These are phyloP conservation scores for Wickerhamiella spandovensis DNA, from an alignment of 805 yeast genomes.

Conservation along the genomic window DNA sequence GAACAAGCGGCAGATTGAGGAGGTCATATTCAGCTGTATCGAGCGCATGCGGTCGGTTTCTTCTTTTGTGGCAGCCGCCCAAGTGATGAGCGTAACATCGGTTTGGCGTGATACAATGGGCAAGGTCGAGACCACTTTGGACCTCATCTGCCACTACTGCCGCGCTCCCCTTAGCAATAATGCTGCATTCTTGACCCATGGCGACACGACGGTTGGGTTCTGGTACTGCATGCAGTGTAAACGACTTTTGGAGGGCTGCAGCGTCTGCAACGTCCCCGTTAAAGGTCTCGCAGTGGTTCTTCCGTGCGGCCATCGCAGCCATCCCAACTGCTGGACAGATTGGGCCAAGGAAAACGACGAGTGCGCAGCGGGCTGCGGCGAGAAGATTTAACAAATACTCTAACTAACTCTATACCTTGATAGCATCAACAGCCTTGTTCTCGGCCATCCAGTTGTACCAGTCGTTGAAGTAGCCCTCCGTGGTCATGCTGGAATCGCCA, in stretches of 20 bases:
- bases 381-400: conserved; percentile 2
- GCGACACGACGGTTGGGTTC: conserved; percentile 39
- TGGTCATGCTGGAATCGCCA: conserved; percentile 62
- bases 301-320: conserved; percentile 81
- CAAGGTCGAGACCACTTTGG: conserved; percentile 26
- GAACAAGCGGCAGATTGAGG: conserved; percentile 7
- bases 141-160: conserved; percentile 33
- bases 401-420: background rate
- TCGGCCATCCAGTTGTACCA: conserved; percentile 67
- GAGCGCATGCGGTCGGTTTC: conserved; percentile 7
- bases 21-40: conserved; percentile 11
- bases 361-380: conserved; percentile 75
- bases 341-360: conserved; percentile 64
- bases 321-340: conserved; percentile 58
- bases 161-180: conserved; percentile 23
- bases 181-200: conserved; percentile 15
- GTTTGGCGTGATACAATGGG: conserved; percentile 12
- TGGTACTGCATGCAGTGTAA: conserved; percentile 79
- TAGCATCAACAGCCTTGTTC: conserved; percentile 13
- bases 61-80: conserved; percentile 42
- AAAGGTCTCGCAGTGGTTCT: conserved; percentile 50
- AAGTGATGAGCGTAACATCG: conserved; percentile 26
- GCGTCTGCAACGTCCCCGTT: conserved; percentile 64
- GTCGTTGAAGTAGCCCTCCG: conserved; percentile 43
- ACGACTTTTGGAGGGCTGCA: conserved; percentile 50